Conservation (phyloP, 805 yeast species). For the Lipomyces chichibuensis region DNA sequence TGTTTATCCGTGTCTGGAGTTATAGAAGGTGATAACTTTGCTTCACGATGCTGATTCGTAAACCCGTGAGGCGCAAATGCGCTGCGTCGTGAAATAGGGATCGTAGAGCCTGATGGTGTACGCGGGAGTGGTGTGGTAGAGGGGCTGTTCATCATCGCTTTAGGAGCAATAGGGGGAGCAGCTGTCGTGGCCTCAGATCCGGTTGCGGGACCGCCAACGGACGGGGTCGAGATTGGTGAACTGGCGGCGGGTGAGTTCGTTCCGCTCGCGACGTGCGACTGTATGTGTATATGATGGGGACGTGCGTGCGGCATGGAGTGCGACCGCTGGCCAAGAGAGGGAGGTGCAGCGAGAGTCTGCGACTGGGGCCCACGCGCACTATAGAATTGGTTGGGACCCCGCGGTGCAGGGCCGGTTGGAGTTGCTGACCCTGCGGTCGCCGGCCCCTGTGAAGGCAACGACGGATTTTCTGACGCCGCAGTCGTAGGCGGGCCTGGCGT, state of each 20-base stretch:
- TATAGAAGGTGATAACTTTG: conserved; percentile 28
- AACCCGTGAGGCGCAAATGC: conserved; percentile 1
- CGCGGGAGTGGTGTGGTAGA: conserved; percentile 8
- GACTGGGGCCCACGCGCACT: not conserved
- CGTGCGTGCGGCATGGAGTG: conserved; percentile 12
- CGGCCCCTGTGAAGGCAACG: not conserved
- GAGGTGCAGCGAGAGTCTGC: conserved; percentile 3
- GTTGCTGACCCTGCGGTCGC: not conserved
- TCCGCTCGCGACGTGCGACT: conserved; percentile 9
- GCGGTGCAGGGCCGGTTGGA: conserved; percentile 2
- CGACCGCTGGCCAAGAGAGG: conserved; percentile 23
- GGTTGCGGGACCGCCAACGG: not conserved
- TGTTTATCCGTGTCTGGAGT: conserved; percentile 31
- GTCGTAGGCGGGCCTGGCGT: not conserved
- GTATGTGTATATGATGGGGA: conserved; percentile 11
- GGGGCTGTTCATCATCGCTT: conserved; percentile 26
- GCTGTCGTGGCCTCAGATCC: not conserved
- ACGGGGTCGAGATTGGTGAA: not conserved
- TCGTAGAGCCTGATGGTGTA: conserved; percentile 8
- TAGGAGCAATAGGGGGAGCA: conserved; percentile 30
- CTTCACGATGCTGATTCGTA: not conserved
- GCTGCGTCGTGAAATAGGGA: not conserved
- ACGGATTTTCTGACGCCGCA: conserved; percentile 10
- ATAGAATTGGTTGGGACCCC: not conserved
- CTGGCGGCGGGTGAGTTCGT: not conserved